Base-by-base conservation (phyloP, 345 rosid species). In the Excoecaria agallocha region DNA sequence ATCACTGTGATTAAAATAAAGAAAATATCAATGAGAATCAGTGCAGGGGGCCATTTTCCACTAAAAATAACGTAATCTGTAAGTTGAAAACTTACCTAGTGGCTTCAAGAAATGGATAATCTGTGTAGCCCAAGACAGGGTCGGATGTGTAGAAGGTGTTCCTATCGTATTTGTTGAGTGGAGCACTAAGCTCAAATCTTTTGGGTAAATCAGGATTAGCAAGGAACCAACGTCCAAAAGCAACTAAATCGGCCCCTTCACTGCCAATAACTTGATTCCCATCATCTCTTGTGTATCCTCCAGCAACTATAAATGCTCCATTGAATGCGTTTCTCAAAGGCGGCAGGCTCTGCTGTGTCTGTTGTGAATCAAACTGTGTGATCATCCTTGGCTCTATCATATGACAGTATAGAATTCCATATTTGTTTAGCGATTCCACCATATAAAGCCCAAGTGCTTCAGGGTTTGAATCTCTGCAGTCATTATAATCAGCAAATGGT, bases 341-440 rank as follows among this genome's bases (percentile, higher is more conserved):
- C 63, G 68, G 68, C 6, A 86, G 73, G 6, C 77, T 77, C 0
- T 78, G 72, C 1, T 71, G 17, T 12, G 78, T 77, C 0, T 78
- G 81, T 8, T n/a, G 65, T 9, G 68, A 66, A n/a, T 80, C 84
- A 3, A 62, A 43, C 5, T 12, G 73, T 10, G 79, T 78, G 68
- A 77, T 61, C 85, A 82, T 84, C 41, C 87, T 74, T 1, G 84
- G 84, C 41, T 86, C 89, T 15, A 86, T 79, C 87, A 86, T 39
- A 59, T 86, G 87, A 20, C 85, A 82, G 38, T 89, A 87, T 66
- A 71, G 19, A 37, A 78, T 68, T 12, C 69, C 62, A 60, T 4
- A 38, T 19, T 62, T 70, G 79, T 75, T 54, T 15, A 81, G 66
- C 6, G 76, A 66, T 20, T 66, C 50, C 5, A 72, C 81, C 74